Conservation (phyloP, 148 eudicot genomes). For the Talinum fruticosum region DNA sequence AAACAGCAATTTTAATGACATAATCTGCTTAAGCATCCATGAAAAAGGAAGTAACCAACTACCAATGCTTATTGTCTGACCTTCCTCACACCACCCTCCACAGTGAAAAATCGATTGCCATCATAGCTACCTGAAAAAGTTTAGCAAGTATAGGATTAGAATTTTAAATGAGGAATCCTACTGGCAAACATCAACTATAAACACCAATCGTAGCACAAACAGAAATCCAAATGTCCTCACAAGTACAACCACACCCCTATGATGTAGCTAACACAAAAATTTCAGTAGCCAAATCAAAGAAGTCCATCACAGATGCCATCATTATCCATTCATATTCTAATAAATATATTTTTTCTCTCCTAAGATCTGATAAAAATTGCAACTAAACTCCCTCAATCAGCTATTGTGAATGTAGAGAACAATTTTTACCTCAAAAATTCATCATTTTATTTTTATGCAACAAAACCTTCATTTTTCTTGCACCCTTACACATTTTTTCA, state of each 20-base stretch:
- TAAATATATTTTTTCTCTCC: too few relatives aligned
- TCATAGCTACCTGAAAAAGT: conserved; percentile 73
- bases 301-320: neutral
- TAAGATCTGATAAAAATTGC: neutral
- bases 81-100: conserved; percentile 76
- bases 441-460: neutral
- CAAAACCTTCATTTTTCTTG: conserved; percentile 4
- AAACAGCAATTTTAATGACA: conserved; percentile 2
- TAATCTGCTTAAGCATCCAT: conserved; percentile 5
- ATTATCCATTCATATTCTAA: too few relatives aligned
- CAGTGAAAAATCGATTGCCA: conserved; percentile 76
- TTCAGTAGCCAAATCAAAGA: neutral
- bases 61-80: conserved; percentile 38
- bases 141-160: conserved; percentile 21
- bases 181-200: neutral
- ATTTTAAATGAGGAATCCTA: conserved; percentile 14
- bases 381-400: neutral
- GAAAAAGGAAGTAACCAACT: conserved; percentile 9
- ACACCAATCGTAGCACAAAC: neutral
- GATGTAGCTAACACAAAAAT: neutral
- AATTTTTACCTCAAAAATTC: too few relatives aligned
- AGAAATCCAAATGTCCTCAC: conserved; percentile 1
- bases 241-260: neutral
- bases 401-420: neutral
- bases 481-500: too few relatives aligned